Evolutionary conservation across 371 early-diverging fungal genomes (phyloP).

Genomic region (Mortierella polycephala): DNA sequence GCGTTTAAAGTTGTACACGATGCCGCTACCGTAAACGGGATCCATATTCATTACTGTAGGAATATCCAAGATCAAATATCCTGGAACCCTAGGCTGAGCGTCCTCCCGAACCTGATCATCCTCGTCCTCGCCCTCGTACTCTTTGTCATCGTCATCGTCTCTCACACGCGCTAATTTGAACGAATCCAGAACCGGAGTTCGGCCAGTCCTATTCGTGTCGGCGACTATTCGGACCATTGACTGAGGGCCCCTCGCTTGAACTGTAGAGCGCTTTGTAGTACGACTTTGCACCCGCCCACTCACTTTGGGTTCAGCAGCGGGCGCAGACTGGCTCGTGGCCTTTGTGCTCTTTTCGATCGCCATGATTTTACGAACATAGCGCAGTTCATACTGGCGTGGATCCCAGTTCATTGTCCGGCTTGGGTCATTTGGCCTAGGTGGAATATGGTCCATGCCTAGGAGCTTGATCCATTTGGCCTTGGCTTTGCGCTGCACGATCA

Average conservation of each 20-base stretch:
- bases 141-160: slow-evolving; percentile 1
- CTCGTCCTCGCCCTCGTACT: slow-evolving; percentile 5
- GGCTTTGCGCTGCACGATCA: slow-evolving; percentile 17
- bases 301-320: not conserved
- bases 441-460: slow-evolving; percentile 33
- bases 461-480: slow-evolving; percentile 15
- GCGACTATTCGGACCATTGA: not conserved
- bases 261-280: not conserved
- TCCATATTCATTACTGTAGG: slow-evolving; percentile 41
- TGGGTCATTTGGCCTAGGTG: slow-evolving; percentile 6
- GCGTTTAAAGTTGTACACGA: slow-evolving; percentile 40
- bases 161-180: not conserved
- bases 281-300: not conserved
- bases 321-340: not conserved
- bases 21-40: slow-evolving; percentile 20
- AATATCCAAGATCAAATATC: slow-evolving; percentile 33
- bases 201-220: slow-evolving; percentile 9
- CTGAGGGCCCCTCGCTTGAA: not conserved
- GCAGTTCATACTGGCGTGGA: slow-evolving; percentile 9
- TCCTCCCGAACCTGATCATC: not conserved
- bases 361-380: slow-evolving; percentile 29
- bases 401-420: slow-evolving; percentile 25
- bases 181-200: not conserved
- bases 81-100: slow-evolving; percentile 1
- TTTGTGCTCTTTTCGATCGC: slow-evolving; percentile 10